Evolutionary conservation across 208 protist genomes (phyloP), one percentile per base, ranked within the genome.

Genomic region (Blastocrithidia nonstop): DNA sequence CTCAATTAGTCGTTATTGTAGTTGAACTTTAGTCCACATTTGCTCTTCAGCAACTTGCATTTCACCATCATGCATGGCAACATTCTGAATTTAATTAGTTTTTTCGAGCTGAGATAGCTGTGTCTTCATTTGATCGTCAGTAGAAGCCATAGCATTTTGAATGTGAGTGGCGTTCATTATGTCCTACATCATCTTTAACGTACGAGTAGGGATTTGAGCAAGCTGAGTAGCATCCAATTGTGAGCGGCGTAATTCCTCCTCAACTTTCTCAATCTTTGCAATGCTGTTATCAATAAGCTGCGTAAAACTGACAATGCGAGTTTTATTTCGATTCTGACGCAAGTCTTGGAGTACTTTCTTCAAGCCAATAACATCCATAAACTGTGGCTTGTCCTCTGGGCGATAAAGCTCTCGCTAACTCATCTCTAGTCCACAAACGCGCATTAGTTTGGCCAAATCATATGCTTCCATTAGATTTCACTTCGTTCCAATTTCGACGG

Each of bases 21-120:
- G 68, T 55, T 86, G 76, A 22, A 79, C 66, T 59, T 86, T 86
- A 26, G 61, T 86, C 65, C 65, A 86, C 60, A 79, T 75, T 56
- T 86, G 76, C 69, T 86, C 76, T 65, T 86, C 76, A 16, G 71
- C 76, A 11, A 86, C 64, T 61, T 78, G 68, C 76, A 86, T 82
- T 56, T 86, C 76, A 43, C 76, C 76, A 49, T 86, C 76, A 48
- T 71, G 61, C 64, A 86, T 68, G 28, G 76, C 76, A 33, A 75
- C 68, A 50, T 81, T 79, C 59, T 79, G 76, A 45, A 86, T 79
- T 57, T 81, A 68, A 55, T 79, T 81, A 32, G 71, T 71, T 49
- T 74, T 74, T 57, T 86, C 76, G 41, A 86, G 40, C 61, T 77
- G 66, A 32, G 75, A 65, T n/a, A 85, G 54, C 57, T 80, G 75